Conservation (phyloP, 345 rosid species). For the Cardamine occulta region DNA sequence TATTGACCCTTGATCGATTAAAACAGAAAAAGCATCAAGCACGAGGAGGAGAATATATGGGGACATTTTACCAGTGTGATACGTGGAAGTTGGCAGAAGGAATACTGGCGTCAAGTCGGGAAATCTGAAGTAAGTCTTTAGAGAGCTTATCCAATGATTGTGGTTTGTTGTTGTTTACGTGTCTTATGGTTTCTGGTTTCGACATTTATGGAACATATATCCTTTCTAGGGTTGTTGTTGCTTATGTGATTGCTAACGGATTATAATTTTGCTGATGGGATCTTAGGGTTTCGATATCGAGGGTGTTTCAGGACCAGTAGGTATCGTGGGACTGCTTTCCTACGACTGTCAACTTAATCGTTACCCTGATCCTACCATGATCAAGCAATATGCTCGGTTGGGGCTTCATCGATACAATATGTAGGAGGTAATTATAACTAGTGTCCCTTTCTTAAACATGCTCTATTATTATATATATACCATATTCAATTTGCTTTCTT, state of each 20-base stretch:
- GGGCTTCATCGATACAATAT: slow-evolving; percentile 24
- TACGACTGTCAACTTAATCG: not conserved
- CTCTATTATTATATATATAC: not conserved
- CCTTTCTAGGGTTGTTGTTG: no score
- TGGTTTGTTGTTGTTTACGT: not conserved
- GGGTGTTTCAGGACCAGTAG: not conserved
- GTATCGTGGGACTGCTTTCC: not conserved
- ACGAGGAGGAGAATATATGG: no score
- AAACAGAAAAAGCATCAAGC: no score
- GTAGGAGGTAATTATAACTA: not conserved
- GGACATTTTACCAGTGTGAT: not conserved
- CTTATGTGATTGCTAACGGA: not conserved
- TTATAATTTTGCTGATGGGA: not conserved
- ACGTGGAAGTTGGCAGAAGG: not conserved
- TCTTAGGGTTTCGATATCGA: slow-evolving; percentile 9
- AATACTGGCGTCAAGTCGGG: not conserved
- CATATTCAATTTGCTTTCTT: not conserved
- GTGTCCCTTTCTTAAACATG: not conserved
- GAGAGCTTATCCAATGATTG: not conserved
- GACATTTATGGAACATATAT: no score
- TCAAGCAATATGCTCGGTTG: not conserved
- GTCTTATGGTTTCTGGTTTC: no score
- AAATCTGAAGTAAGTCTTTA: not conserved
- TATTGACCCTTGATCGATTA: no score
- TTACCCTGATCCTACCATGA: not conserved